A percentile compares a stretch with the other conserved stretches of the same genome.
Evolutionary conservation across 2,329 filamentous ascomycete species (phyloP).

Genomic region (Penicillium hesseltinei): DNA sequence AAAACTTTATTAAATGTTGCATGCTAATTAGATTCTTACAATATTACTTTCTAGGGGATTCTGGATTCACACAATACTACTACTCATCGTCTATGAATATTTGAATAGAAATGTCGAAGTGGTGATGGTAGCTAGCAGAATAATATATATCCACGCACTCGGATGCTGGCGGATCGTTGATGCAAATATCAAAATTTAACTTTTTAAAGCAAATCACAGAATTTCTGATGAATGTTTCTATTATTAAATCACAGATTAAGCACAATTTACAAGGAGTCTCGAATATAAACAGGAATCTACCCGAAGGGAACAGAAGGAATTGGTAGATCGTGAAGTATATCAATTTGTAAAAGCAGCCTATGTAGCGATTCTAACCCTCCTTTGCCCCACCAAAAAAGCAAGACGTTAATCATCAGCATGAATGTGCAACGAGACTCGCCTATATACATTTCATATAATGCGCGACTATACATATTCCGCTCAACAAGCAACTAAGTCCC

Average conservation of each 20-base stretch:
- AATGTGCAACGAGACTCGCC: not conserved
- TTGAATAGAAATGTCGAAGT: not conserved
- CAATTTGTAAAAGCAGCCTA: not conserved
- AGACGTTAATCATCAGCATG: conserved; percentile 3
- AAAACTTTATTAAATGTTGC: not conserved
- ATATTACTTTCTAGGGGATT: not conserved
- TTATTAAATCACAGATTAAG: no score
- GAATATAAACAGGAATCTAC: no score
- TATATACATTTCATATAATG: conserved; percentile 22
- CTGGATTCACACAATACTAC: no score
- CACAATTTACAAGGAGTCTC: no score
- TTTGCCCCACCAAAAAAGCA: not conserved
- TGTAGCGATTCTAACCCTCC: not conserved
- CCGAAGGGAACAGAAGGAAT: no score
- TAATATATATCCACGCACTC: not conserved
- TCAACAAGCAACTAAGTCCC: conserved; percentile 26
- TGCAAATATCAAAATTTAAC: not conserved
- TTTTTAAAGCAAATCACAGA: not conserved
- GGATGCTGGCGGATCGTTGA: not conserved
- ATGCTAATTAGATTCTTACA: not conserved
- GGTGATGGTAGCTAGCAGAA: no score
- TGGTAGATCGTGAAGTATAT: not conserved
- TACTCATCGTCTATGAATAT: not conserved
- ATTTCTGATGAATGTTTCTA: no score
- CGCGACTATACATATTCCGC: conserved; percentile 27